Percentiles rank a stretch among this genome's conserved stretches.
These are phyloP conservation scores for Aurantiochytrium sp. DNA, from an alignment of 108 stramenopile genomes.

Conservation along the genomic window DNA sequence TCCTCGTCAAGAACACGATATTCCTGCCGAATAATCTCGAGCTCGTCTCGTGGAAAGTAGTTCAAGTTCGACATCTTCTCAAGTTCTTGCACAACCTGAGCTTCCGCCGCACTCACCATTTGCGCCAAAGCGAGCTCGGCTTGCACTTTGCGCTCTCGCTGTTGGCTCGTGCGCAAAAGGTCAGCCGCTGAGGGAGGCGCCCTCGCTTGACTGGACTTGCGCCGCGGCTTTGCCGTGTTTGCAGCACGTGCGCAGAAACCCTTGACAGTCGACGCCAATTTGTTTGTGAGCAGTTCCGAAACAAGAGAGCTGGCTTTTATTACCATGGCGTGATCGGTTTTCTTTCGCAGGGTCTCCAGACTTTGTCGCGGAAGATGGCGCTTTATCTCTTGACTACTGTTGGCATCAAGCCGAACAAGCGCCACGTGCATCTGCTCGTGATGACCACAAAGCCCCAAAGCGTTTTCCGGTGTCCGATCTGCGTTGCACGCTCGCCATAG, in stretches of 20 bases:
- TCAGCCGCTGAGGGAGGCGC: not conserved
- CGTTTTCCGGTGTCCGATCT: not conserved
- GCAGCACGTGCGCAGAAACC: slow-evolving; percentile 7
- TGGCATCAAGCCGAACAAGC: not conserved
- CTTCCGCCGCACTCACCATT: not conserved
- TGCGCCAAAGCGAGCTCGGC: not conserved
- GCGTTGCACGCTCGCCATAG: not conserved
- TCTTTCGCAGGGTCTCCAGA: not conserved
- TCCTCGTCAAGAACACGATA: not conserved
- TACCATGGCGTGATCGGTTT: not conserved
- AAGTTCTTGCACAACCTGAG: not conserved
- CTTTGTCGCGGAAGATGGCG: not conserved
- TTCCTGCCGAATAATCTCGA: not conserved
- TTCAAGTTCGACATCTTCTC: not conserved
- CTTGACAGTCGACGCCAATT: not conserved
- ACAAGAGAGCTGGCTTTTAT: slow-evolving; percentile 3
- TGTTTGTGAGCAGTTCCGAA: not conserved
- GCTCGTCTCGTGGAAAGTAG: not conserved
- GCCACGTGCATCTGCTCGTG: not conserved
- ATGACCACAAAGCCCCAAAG: not conserved
- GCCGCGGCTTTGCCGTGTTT: not conserved
- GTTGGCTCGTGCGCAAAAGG: not conserved
- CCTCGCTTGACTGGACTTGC: not conserved
- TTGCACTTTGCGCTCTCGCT: not conserved
- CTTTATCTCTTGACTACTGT: not conserved